Percentiles rank a stretch among this genome's conserved stretches.
These are phyloP conservation scores for Stephania yunnanensis DNA, from an alignment of 164 flowering plant genomes.

Conservation along the genomic window DNA sequence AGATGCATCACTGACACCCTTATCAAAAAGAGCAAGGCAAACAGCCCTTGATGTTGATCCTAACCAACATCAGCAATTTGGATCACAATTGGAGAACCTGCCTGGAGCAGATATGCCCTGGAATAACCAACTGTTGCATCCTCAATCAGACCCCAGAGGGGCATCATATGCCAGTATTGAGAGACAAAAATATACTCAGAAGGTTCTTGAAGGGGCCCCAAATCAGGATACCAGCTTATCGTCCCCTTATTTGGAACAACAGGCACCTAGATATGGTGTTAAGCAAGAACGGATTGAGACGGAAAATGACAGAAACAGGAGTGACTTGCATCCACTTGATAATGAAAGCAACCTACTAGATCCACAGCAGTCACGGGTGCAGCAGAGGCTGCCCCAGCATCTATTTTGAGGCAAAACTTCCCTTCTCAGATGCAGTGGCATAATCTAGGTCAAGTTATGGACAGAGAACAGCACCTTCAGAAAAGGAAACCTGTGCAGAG, in stretches of 20 bases:
- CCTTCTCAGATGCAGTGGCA: slow-evolving; percentile 60
- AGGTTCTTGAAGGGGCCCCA: slow-evolving; percentile 50
- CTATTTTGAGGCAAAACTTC: slow-evolving; percentile 49
- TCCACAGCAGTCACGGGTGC: slow-evolving; percentile 44
- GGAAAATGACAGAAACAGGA: slow-evolving; percentile 40
- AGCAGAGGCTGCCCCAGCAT: slow-evolving; percentile 47
- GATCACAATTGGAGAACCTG: slow-evolving; percentile 37
- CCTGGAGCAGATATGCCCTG: slow-evolving; percentile 60
- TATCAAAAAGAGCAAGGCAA: slow-evolving; percentile 53
- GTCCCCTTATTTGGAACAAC: slow-evolving; percentile 43
- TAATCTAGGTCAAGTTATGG: slow-evolving; percentile 49
- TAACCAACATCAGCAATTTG: slow-evolving; percentile 46
- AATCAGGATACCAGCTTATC: slow-evolving; percentile 46
- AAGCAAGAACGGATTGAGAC: slow-evolving; percentile 67
- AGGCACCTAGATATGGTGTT: slow-evolving; percentile 39
- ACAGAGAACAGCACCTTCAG: slow-evolving; percentile 54
- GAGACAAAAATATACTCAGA: slow-evolving; percentile 50
- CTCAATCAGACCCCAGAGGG: slow-evolving; percentile 52
- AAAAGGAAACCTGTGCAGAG: slow-evolving; percentile 76
- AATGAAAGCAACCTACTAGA: slow-evolving; percentile 45
- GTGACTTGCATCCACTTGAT: slow-evolving; percentile 33
- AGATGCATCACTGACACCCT: slow-evolving; percentile 51
- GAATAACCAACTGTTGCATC: slow-evolving; percentile 57
- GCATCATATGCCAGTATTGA: slow-evolving; percentile 46
- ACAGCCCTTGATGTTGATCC: slow-evolving; percentile 41